Evolutionary conservation across 2,329 filamentous ascomycete species (phyloP).

Genomic region (Neofusicoccum ribis): DNA sequence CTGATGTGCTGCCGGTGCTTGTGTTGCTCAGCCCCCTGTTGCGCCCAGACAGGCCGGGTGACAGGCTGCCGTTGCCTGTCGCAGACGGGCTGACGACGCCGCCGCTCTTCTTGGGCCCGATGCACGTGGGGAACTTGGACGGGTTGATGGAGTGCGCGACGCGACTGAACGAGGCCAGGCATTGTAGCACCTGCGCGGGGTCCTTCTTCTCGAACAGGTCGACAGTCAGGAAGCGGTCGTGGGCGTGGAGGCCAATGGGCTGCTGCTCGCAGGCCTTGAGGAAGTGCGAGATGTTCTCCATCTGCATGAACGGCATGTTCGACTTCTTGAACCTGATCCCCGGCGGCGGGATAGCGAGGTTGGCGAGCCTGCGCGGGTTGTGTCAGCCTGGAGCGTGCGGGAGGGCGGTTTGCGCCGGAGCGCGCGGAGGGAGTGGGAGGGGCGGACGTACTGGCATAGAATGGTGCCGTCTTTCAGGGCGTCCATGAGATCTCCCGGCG

Average conservation of each 20-base stretch:
- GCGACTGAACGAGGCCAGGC: slow-evolving; percentile 86
- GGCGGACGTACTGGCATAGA: slow-evolving; percentile 73
- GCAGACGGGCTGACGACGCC: slow-evolving; percentile 36
- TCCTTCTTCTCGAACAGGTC: slow-evolving; percentile 96
- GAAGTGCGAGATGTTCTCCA: slow-evolving; percentile 99
- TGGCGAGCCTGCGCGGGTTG: slow-evolving; percentile 65
- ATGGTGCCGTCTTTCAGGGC: slow-evolving; percentile 86
- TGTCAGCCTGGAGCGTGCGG: not conserved
- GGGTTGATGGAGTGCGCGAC: slow-evolving; percentile 76
- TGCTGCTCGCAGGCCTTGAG: slow-evolving; percentile 81
- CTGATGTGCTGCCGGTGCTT: slow-evolving; percentile 38
- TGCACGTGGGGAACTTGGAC: slow-evolving; percentile 68
- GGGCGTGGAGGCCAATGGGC: slow-evolving; percentile 83
- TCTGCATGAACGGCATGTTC: slow-evolving; percentile 96
- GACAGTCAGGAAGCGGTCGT: slow-evolving; percentile 96
- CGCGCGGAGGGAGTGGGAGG: not conserved
- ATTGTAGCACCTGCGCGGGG: slow-evolving; percentile 92
- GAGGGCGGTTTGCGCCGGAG: slow-evolving; percentile 1
- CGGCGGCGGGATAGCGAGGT: slow-evolving; percentile 72
- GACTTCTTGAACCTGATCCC: slow-evolving; percentile 89
- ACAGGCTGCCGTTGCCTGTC: slow-evolving; percentile 33
- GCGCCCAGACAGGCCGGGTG: slow-evolving; percentile 26
- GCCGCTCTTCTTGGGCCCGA: slow-evolving; percentile 69
- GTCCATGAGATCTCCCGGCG: slow-evolving; percentile 76
- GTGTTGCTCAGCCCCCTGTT: slow-evolving; percentile 38